Percentiles rank a stretch among this genome's conserved stretches.
Evolutionary conservation across 1,284 basidiomycete genomes (phyloP).

Genomic region (Pholiota adiposa): DNA sequence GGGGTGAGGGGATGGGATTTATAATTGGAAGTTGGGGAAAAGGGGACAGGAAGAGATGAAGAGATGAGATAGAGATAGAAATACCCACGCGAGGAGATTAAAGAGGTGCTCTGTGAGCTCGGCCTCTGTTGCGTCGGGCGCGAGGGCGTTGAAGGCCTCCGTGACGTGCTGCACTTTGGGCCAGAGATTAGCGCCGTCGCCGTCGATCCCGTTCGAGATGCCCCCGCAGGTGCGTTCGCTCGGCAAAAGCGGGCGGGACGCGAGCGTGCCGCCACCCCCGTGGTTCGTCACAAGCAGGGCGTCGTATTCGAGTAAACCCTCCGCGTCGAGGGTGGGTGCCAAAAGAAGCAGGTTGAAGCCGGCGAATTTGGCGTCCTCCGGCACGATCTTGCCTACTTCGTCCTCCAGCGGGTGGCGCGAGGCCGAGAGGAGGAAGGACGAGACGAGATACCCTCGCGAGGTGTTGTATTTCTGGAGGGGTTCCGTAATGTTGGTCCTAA

Average conservation of each 20-base stretch:
- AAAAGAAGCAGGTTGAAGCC: conserved; percentile 81
- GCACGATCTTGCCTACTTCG: conserved; percentile 47
- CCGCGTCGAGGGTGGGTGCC: conserved; percentile 36
- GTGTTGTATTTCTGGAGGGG: conserved; percentile 46
- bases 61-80: conserved; percentile 9
- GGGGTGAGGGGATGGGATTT: conserved; percentile 2
- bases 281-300: conserved; percentile 66
- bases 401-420: conserved; percentile 47
- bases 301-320: conserved; percentile 46
- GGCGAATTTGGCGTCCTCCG: conserved; percentile 57
- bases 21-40: conserved; percentile 6
- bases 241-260: conserved; percentile 51
- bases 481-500: conserved; percentile 83
- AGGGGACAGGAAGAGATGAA: neutral
- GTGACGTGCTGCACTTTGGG: conserved; percentile 70
- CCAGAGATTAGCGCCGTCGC: conserved; percentile 60
- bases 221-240: conserved; percentile 56
- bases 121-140: conserved; percentile 45
- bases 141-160: conserved; percentile 45
- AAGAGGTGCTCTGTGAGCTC: conserved; percentile 62
- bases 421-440: conserved; percentile 65
- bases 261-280: conserved; percentile 64
- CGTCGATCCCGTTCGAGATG: conserved; percentile 76
- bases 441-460: conserved; percentile 69
- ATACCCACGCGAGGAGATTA: conserved; percentile 65